A percentile compares a stretch with the other conserved stretches of the same genome.
These are phyloP conservation scores for Ceratobasidium sp. DNA, from an alignment of 1,284 basidiomycete genomes.

Conservation along the genomic window DNA sequence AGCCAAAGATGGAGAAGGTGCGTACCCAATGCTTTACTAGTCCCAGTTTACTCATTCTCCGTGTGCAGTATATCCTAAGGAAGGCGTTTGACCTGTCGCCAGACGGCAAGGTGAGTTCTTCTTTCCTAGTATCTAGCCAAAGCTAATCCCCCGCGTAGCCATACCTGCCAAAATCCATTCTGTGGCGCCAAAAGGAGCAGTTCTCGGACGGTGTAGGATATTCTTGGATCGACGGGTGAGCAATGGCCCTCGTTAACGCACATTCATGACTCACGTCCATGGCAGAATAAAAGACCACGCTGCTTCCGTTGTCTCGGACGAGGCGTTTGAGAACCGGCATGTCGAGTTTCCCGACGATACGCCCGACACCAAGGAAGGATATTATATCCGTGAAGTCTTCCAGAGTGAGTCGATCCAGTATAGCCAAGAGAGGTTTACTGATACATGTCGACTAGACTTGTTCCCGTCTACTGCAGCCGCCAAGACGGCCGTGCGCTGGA, in stretches of 20 bases:
- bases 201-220: constrained; percentile 99
- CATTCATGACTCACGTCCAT: constrained; percentile 1
- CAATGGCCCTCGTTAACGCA: constrained; percentile 27
- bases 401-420: constrained; percentile 68
- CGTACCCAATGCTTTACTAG: constrained; percentile 23
- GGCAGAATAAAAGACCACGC: constrained; percentile 92
- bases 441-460: constrained; percentile 62
- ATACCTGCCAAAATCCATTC: constrained; percentile 93
- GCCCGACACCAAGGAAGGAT: constrained; percentile 98
- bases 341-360: constrained; percentile 86
- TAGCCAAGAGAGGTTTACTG: not conserved
- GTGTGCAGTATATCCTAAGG: constrained; percentile 87
- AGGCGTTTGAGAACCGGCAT: constrained; percentile 79
- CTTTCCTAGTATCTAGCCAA: constrained; percentile 22
- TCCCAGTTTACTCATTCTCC: not conserved
- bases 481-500: constrained; percentile 93
- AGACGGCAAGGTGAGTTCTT: constrained; percentile 74
- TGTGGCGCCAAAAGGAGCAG: constrained; percentile 99
- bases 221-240: constrained; percentile 98
- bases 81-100: constrained; percentile 96
- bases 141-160: constrained; percentile 70
- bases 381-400: constrained; percentile 94
- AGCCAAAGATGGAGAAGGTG: constrained; percentile 95
- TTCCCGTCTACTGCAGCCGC: constrained; percentile 92
- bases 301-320: constrained; percentile 81